Conservation (phyloP, 2,329 filamentous ascomycete species). For the Emergomyces africanus region DNA sequence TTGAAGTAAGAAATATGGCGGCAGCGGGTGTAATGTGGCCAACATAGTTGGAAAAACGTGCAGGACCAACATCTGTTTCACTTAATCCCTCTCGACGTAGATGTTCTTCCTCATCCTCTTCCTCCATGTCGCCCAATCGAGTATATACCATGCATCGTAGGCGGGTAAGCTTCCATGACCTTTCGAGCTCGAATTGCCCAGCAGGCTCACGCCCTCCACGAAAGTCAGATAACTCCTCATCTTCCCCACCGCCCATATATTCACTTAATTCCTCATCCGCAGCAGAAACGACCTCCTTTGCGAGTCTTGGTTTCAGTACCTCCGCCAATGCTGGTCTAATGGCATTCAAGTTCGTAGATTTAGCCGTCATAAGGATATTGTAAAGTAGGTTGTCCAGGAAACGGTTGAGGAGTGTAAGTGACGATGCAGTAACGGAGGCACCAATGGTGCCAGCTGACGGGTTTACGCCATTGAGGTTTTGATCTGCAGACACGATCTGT, state of each 20-base stretch:
- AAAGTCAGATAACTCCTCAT: slow-evolving; percentile 55
- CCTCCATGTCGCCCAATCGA: slow-evolving; percentile 89
- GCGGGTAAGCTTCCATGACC: slow-evolving; percentile 86
- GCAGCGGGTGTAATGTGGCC: slow-evolving; percentile 76
- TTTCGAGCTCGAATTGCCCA: slow-evolving; percentile 73
- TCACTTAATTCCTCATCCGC: slow-evolving; percentile 81
- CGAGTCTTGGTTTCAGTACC: slow-evolving; percentile 78
- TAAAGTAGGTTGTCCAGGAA: slow-evolving; percentile 92
- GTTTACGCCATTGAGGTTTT: slow-evolving; percentile 59
- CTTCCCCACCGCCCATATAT: slow-evolving; percentile 66
- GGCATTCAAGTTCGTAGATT: slow-evolving; percentile 60
- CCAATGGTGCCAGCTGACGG: slow-evolving; percentile 59
- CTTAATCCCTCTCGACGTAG: slow-evolving; percentile 66
- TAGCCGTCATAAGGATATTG: slow-evolving; percentile 69
- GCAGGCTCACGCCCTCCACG: slow-evolving; percentile 38
- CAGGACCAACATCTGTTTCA: slow-evolving; percentile 42
- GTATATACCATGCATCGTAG: slow-evolving; percentile 98
- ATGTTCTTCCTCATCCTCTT: slow-evolving; percentile 88
- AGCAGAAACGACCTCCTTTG: slow-evolving; percentile 67
- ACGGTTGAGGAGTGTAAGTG: slow-evolving; percentile 69
- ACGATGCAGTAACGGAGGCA: slow-evolving; percentile 57
- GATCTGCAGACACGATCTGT: slow-evolving; percentile 80
- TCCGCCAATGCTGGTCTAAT: slow-evolving; percentile 74
- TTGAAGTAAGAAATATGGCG: slow-evolving; percentile 89
- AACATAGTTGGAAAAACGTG: slow-evolving; percentile 41